phyloP scores from a whole-genome alignment of 371 early-diverging fungal genomes.

The Mucor velutinosus region DNA sequence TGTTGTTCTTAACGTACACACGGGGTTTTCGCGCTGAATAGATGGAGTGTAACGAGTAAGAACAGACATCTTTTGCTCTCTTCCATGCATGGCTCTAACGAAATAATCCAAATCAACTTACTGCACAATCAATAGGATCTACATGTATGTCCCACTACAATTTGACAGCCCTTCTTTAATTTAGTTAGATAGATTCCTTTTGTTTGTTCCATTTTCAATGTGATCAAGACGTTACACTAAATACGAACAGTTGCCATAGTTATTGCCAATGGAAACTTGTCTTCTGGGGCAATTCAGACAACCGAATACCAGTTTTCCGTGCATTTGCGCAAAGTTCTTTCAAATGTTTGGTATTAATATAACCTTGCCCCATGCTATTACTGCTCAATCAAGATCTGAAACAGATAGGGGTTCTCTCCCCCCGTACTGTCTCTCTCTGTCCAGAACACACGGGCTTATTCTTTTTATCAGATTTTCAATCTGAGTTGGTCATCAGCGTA shows the following conservation, averaged over 20 bases:
- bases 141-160: background rate
- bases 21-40: too few relatives aligned
- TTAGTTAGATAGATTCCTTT: background rate
- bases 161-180: background rate
- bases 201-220: background rate
- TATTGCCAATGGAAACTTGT: background rate
- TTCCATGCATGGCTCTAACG: background rate
- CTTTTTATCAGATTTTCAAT: constrained; percentile 4
- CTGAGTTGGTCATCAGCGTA: background rate
- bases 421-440: background rate
- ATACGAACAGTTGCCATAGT: background rate
- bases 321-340: background rate
- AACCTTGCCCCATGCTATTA: background rate
- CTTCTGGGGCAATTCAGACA: background rate
- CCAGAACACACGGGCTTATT: background rate
- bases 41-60: background rate
- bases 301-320: background rate
- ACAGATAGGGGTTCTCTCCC: background rate
- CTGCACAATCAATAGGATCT: background rate
- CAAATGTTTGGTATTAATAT: background rate
- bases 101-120: background rate
- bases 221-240: background rate
- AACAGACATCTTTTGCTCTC: background rate
- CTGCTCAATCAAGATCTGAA: background rate
- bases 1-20: too few relatives aligned